Evolutionary conservation across 225 moss, liverwort and hornwort species (phyloP), one percentile per base, ranked within the genome.

Genomic region (Bryoerythrophyllum caledonicum): DNA sequence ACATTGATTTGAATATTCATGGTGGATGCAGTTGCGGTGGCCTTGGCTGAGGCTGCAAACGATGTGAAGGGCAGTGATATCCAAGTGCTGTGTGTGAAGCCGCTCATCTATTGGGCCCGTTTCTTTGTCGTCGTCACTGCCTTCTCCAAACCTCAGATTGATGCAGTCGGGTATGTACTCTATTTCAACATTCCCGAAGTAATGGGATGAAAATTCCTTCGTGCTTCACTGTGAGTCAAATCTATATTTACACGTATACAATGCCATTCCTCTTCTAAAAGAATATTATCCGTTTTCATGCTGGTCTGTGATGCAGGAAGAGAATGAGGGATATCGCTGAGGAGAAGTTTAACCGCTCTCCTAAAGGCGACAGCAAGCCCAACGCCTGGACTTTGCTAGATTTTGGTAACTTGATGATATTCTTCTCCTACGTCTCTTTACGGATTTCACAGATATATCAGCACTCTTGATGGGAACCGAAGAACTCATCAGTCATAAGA

Each of bases 381-480:
- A 93, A 91, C 72, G 74, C 91, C 2, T 93, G 93, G 93, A 93
- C 91, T 21, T 74, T 93, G 68, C 74, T 93, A 49, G 93, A 93
- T 61, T 93, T 88, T 70, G 93, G 92, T 92, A 88, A 60, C 28
- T 25, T 60, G 17, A 76, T 48, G 2, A 25, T 15, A 46, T n/a
- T 38, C 24, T 49, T 68, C 35, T 60, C 10, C n/a, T 51, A 51
- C 7, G 21, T 28, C 21, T 60, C 23, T 55, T 20, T 15, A n/a
- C 16, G 41, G 5, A 28, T 16, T 64, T 20, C 28, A 28, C 8
- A 15, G 6, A 49, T 21, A 20, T 66, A 30, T 6, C 0, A 17
- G 32, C 19, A 55, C 21, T 8, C 46, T 46, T 72, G 38, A 38
- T 48, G 20, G 19, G 21, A 53, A 53, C 35, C 58, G 41, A 13